Evolutionary conservation across 345 rosid species (phyloP), one percentile per base, ranked within the genome.

Genomic region (Hibiscus trionum): DNA sequence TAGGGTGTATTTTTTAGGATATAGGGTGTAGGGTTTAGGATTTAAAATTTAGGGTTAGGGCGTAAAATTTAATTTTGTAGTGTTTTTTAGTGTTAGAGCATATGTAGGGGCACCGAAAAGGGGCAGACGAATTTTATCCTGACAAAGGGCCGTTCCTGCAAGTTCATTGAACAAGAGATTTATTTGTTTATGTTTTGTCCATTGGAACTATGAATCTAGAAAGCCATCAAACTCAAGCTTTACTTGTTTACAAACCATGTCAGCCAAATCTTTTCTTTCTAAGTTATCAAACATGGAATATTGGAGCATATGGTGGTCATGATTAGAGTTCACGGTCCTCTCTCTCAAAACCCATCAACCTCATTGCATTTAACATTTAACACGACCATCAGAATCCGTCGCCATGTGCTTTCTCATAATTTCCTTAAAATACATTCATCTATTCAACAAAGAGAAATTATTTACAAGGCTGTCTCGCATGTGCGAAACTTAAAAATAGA

Each of bases 391-490:
- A 78, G 80, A 80, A 69, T 80, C 79, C 70, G 70, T 61, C 21
- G 71, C 76, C 82, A 83, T 67, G 81, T 81, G 86, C 74, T 33
- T 69, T 31, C 61, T 27, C 67, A 77, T 83, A 44, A 78, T 83
- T 74, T 64, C 74, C 61, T 67, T 1, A 0, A 70, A 56, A 15
- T 50, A 1, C 17, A 50, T 16, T 16, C 15, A 49, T 55, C 21
- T 19, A 17, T 55, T 55, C 1, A 55, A 55, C 1, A 55, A 55
- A 7, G 12, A 19, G 9, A 17, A 37, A 37, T 35, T 37, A 37
- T 37, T 33, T 33, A 21, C 31, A 27, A 2, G 31, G 31, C 1
- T 3, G 31, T 27, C 31, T 27, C 0, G 3, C 0, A 27, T 27
- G 31, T 27, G 31, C 3, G 31, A 27, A 27, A 27, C 3, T 27